Conservation (phyloP, 1,139 yeast genomes). For the Candida dubliniensis region DNA sequence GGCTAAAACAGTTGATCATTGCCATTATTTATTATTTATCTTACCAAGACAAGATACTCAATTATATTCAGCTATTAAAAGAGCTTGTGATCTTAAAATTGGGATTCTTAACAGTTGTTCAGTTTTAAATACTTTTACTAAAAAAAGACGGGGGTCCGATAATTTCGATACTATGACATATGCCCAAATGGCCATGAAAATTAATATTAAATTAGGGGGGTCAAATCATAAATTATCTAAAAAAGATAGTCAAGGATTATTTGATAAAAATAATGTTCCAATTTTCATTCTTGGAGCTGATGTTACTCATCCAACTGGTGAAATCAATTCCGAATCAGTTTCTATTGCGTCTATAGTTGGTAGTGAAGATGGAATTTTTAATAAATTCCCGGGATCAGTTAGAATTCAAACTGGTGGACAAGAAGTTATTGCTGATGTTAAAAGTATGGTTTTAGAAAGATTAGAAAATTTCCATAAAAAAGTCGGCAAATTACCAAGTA, state of each 20-base stretch:
- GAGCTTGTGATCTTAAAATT: slow-evolving; percentile 15
- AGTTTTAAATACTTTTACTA: slow-evolving; percentile 12
- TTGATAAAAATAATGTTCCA: slow-evolving; percentile 13
- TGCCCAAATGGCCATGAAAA: slow-evolving; percentile 16
- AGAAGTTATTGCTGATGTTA: slow-evolving; percentile 13
- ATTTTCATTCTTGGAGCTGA: slow-evolving; percentile 16
- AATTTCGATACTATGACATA: slow-evolving; percentile 12
- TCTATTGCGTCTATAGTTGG: slow-evolving; percentile 17
- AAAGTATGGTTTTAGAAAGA: slow-evolving; percentile 14
- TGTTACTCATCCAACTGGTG: slow-evolving; percentile 16
- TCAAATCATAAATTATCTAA: slow-evolving; percentile 14
- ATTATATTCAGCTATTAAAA: slow-evolving; percentile 13
- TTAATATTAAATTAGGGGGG: slow-evolving; percentile 16
- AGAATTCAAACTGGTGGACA: slow-evolving; percentile 15
- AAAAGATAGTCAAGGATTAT: slow-evolving; percentile 9
- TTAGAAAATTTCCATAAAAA: slow-evolving; percentile 14
- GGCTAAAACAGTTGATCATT: slow-evolving; percentile 12
- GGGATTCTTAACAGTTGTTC: slow-evolving; percentile 15
- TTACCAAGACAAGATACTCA: slow-evolving; percentile 13
- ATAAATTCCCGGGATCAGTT: slow-evolving; percentile 16
- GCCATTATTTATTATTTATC: slow-evolving; percentile 12
- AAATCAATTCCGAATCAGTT: slow-evolving; percentile 10
- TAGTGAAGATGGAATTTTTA: slow-evolving; percentile 15
- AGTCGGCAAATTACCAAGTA: slow-evolving; percentile 12
- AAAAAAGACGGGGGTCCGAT: slow-evolving; percentile 6